phyloP scores from a whole-genome alignment of 164 flowering plant genomes.

The Santalum album region DNA sequence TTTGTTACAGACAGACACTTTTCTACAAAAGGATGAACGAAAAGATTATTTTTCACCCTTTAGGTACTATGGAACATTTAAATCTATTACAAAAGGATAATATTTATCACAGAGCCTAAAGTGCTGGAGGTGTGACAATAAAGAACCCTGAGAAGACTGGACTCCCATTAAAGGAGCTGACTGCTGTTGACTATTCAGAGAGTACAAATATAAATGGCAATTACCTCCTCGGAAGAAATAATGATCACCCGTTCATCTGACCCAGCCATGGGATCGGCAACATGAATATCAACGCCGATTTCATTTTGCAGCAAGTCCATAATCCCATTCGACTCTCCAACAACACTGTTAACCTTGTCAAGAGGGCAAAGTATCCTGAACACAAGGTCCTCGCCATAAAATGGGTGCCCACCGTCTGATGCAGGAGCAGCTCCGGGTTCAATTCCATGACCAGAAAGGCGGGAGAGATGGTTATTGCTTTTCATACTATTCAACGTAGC shows the following conservation, averaged over 20 bases:
- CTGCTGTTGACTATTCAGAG: too few species aligned
- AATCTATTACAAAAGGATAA: too few species aligned
- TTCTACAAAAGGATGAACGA: not conserved
- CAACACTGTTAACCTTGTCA: constrained; percentile 58
- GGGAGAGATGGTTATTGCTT: constrained; percentile 13
- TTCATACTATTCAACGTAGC: constrained; percentile 23
- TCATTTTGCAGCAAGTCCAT: constrained; percentile 75
- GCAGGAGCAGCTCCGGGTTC: constrained; percentile 41
- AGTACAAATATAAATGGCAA: constrained; percentile 6
- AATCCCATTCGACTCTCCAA: constrained; percentile 78
- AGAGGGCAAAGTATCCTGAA: constrained; percentile 86
- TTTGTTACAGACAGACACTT: constrained; percentile 1
- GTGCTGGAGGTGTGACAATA: not conserved
- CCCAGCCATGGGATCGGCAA: constrained; percentile 57
- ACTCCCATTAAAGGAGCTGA: not conserved
- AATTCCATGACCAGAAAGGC: not conserved
- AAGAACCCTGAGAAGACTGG: not conserved
- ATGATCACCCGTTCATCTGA: constrained; percentile 65
- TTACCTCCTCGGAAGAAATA: constrained; percentile 87
- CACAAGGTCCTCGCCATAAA: constrained; percentile 60
- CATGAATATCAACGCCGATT: constrained; percentile 76
- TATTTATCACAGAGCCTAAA: too few species aligned
- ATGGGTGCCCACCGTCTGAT: constrained; percentile 40
- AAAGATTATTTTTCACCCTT: not conserved
- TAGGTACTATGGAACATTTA: not conserved